Base-by-base conservation (phyloP, 2,329 filamentous ascomycete genomes). In the Cladophialophora carrionii region DNA sequence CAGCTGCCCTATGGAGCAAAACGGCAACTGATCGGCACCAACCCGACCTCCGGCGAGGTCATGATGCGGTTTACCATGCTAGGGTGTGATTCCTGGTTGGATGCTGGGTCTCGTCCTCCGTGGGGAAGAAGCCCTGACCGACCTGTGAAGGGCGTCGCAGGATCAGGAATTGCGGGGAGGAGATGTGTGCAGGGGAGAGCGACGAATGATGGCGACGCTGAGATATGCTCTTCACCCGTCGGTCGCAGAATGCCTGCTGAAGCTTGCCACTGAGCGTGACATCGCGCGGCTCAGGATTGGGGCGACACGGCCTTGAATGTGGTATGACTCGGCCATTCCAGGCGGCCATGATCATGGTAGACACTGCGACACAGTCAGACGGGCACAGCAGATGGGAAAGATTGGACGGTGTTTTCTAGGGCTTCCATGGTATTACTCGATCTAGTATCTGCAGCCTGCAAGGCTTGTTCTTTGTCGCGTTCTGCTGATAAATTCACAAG, bases 181-280 rank as follows among this genome's bases (percentile, higher is more conserved):
- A 52, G 58, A 56, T 53, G 55, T 51, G 48, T 54, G 62, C 51
- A 31, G 24, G 41, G 43, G 32, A n/a, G 22, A 32, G 41, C 34
- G 58, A 51, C 65, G 59, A 67, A 67, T 67, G 32, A 57, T 10
- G 52, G 57, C 31, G 51, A 62, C 32, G 55, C 54, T 61, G 58
- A n/a, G 32, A 29, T 29, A 34, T 12, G 20, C 41, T 26, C 14
- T 22, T 41, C 10, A 49, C 57, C 24, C 22, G 9, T 51, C 48
- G 48, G 22, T 14, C 46, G 7, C 26, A 53, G 26, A 24, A 48
- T 20, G 26, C 48, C n/a, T 17, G 29, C 46, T 63, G 32, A 51
- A 26, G 26, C 32, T 55, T 60, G 56, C 49, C 12, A 56, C 62
- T 6, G 24, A 61, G 54, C 58, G 64, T 67, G 41, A 64, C 64